phyloP scores from a whole-genome alignment of 805 yeast species.

The Saturnispora quitensis region DNA sequence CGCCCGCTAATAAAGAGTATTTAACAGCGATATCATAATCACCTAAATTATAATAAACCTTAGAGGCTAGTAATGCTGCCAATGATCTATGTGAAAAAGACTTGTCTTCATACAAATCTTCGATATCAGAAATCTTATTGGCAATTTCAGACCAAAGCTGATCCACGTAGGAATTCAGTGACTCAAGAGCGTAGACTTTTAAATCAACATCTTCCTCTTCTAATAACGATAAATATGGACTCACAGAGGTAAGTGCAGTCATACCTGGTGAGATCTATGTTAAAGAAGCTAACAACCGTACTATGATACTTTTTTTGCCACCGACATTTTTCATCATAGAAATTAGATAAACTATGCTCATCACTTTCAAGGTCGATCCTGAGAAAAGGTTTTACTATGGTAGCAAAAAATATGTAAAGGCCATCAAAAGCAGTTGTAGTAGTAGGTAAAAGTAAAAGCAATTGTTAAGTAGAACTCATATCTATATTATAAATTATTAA shows the following conservation, averaged over 20 bases:
- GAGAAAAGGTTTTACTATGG: no score
- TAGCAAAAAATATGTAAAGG: background rate
- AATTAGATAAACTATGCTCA: background rate
- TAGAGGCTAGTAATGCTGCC: slow-evolving; percentile 90
- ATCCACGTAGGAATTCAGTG: slow-evolving; percentile 75
- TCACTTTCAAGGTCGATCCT: background rate
- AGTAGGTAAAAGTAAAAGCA: background rate
- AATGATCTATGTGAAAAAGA: slow-evolving; percentile 58
- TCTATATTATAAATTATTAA: no score
- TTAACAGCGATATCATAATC: slow-evolving; percentile 87
- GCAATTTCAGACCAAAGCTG: slow-evolving; percentile 97
- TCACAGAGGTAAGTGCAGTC: slow-evolving; percentile 57
- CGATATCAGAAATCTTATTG: slow-evolving; percentile 77
- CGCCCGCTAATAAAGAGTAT: slow-evolving; percentile 79
- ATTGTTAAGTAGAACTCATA: background rate
- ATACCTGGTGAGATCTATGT: slow-evolving; percentile 8
- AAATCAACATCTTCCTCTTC: slow-evolving; percentile 71
- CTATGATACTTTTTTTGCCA: slow-evolving; percentile 5
- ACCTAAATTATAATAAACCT: slow-evolving; percentile 84
- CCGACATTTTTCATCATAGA: background rate
- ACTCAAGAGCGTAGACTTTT: slow-evolving; percentile 75
- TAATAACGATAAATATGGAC: slow-evolving; percentile 83
- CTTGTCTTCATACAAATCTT: slow-evolving; percentile 82
- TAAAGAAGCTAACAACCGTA: background rate
- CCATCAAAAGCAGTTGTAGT: background rate